phyloP scores from a whole-genome alignment of 805 yeast species.

The Wickerhamomyces pijperi region DNA sequence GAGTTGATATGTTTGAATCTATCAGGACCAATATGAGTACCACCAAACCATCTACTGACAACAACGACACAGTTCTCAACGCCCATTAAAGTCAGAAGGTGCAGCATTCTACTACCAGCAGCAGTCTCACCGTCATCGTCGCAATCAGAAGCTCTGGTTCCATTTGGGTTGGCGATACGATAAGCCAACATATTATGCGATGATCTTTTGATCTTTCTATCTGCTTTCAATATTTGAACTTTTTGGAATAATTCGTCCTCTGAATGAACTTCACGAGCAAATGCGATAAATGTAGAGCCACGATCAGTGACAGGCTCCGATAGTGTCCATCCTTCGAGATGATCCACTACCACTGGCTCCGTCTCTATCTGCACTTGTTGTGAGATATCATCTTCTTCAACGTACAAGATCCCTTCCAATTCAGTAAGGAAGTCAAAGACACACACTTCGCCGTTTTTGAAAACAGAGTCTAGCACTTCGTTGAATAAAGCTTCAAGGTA shows the following conservation, averaged over 20 bases:
- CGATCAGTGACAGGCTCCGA: slow-evolving; percentile 77
- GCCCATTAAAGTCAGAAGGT: slow-evolving; percentile 63
- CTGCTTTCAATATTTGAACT: slow-evolving; percentile 43
- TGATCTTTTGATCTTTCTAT: slow-evolving; percentile 57
- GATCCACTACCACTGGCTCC: slow-evolving; percentile 23
- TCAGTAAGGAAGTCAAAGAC: slow-evolving; percentile 70
- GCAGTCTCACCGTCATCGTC: slow-evolving; percentile 98
- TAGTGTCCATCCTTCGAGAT: slow-evolving; percentile 60
- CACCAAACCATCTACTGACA: slow-evolving; percentile 86
- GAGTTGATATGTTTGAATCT: slow-evolving; percentile 88
- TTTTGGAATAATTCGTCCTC: slow-evolving; percentile 55
- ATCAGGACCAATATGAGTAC: slow-evolving; percentile 84
- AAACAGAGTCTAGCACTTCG: slow-evolving; percentile 44
- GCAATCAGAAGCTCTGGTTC: slow-evolving; percentile 63
- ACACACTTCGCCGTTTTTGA: slow-evolving; percentile 54
- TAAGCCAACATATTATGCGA: slow-evolving; percentile 81
- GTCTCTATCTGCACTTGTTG: slow-evolving; percentile 4
- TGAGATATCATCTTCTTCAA: slow-evolving; percentile 16
- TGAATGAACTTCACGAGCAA: slow-evolving; percentile 48
- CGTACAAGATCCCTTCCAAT: slow-evolving; percentile 40
- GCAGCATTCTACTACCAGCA: slow-evolving; percentile 82
- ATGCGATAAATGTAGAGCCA: slow-evolving; percentile 77
- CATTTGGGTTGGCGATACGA: slow-evolving; percentile 47
- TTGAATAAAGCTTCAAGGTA: slow-evolving; percentile 37
- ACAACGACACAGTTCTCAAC: slow-evolving; percentile 73